Conservation (phyloP, 2,329 filamentous ascomycete genomes). For the Talaromyces verruculosus region DNA sequence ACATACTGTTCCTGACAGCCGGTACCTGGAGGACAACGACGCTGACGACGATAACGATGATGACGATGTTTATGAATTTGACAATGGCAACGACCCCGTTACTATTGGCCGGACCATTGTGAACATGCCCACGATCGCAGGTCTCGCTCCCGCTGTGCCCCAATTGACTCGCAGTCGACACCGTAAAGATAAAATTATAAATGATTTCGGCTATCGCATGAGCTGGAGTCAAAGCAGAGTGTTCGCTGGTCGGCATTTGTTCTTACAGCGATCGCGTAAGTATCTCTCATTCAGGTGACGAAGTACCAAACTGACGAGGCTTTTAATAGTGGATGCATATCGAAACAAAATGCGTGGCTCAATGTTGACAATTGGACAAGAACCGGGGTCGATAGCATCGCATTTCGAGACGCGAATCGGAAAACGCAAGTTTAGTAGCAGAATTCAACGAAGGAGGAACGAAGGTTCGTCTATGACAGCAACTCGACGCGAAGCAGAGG, state of each 20-base stretch:
- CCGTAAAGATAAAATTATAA: constrained; percentile 82
- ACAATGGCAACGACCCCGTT: constrained; percentile 30
- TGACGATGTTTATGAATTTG: constrained; percentile 31
- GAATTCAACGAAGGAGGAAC: constrained; percentile 26
- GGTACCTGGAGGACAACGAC: constrained; percentile 58
- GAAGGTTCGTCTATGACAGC: constrained; percentile 25
- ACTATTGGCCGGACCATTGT: constrained; percentile 53
- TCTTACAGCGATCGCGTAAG: constrained; percentile 88
- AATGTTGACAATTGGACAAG: constrained; percentile 75
- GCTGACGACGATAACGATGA: constrained; percentile 57
- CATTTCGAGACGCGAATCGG: constrained; percentile 88
- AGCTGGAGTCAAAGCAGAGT: constrained; percentile 93
- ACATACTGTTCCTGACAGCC: constrained; percentile 65
- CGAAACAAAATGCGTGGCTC: constrained; percentile 84
- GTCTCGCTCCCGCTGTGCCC: constrained; percentile 75
- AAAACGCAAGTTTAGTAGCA: constrained; percentile 71
- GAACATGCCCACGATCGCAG: constrained; percentile 62
- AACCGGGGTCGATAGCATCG: constrained; percentile 69
- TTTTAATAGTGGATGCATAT: constrained; percentile 76
- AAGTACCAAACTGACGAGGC: background rate
- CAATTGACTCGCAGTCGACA: constrained; percentile 68
- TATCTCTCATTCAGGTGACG: constrained; percentile 31
- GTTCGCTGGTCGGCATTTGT: constrained; percentile 81
- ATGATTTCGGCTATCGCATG: constrained; percentile 92
- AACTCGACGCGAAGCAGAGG: constrained; percentile 37